Conservation (phyloP, 306 rosid species). For the Lupinus albus region DNA sequence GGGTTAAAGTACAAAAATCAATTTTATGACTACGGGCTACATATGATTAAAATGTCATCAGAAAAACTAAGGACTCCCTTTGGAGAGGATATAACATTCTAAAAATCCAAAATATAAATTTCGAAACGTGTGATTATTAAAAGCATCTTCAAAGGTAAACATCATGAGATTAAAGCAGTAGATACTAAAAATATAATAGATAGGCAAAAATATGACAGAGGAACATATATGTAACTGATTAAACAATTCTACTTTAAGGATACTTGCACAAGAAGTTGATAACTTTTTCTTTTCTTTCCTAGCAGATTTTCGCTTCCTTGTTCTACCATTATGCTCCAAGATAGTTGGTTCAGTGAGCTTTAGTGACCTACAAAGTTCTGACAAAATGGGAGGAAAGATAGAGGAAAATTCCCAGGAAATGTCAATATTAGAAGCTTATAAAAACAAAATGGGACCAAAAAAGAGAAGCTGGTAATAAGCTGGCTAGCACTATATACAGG, state of each 20-base stretch:
- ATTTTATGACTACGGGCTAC: conserved; percentile 12
- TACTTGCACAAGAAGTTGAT: conserved; percentile 62
- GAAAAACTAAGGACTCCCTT: conserved; percentile 34
- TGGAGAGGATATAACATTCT: conserved; percentile 21
- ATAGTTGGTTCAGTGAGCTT: conserved; percentile 51
- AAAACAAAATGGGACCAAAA: conserved; percentile 29
- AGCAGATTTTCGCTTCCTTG: conserved; percentile 61
- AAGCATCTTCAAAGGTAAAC: conserved; percentile 18
- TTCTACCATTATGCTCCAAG: conserved; percentile 59
- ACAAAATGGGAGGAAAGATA: conserved; percentile 14
- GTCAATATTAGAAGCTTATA: conserved; percentile 36
- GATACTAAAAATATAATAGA: conserved; percentile 13
- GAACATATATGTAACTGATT: conserved; percentile 15
- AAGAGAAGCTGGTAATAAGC: conserved; percentile 10
- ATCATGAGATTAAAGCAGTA: conserved; percentile 25
- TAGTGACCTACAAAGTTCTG: conserved; percentile 84
- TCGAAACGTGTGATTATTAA: conserved; percentile 17
- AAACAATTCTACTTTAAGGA: conserved; percentile 52
- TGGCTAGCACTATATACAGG: conserved; percentile 18
- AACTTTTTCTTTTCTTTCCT: conserved; percentile 83
- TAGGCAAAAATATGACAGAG: conserved; percentile 29
- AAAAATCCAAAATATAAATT: conserved; percentile 31
- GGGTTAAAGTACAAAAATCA: conserved; percentile 55
- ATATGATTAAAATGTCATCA: conserved; percentile 32
- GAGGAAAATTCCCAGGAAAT: conserved; percentile 21